These are phyloP conservation scores for Verticillium tricorpus DNA, from an alignment of 2,329 filamentous ascomycete genomes.

Conservation along the genomic window DNA sequence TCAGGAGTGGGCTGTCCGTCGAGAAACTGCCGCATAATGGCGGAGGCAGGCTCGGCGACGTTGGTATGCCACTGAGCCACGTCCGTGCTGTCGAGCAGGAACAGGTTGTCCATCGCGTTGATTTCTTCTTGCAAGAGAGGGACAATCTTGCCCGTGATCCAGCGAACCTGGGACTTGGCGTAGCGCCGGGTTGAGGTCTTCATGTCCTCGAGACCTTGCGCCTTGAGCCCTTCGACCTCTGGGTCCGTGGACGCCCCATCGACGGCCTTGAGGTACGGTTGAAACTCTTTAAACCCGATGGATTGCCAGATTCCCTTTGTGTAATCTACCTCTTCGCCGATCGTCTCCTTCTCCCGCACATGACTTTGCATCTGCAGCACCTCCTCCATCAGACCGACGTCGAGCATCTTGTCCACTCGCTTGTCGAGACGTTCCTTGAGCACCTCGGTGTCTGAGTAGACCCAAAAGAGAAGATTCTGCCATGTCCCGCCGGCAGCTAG, in stretches of 20 bases:
- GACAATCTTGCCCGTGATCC: slow-evolving; percentile 81
- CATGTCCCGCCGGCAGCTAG: slow-evolving; percentile 25
- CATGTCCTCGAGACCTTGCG: slow-evolving; percentile 64
- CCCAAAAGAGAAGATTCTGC: slow-evolving; percentile 76
- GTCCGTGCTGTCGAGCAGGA: slow-evolving; percentile 77
- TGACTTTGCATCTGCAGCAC: slow-evolving; percentile 40
- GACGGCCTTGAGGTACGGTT: slow-evolving; percentile 58
- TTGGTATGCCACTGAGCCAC: slow-evolving; percentile 52
- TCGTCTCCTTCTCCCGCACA: slow-evolving; percentile 24
- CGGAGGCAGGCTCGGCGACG: slow-evolving; percentile 62
- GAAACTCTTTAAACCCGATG: slow-evolving; percentile 92
- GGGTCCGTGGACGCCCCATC: slow-evolving; percentile 17
- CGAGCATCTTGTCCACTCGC: slow-evolving; percentile 81
- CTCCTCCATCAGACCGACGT: slow-evolving; percentile 46
- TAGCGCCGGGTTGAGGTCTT: slow-evolving; percentile 85
- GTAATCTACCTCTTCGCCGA: slow-evolving; percentile 59
- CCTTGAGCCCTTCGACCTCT: slow-evolving; percentile 51
- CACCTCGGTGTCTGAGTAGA: slow-evolving; percentile 66
- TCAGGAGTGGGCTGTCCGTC: slow-evolving; percentile 45
- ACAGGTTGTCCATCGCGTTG: slow-evolving; percentile 55
- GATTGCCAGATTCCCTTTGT: slow-evolving; percentile 91
- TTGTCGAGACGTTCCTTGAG: slow-evolving; percentile 68
- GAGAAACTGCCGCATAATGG: slow-evolving; percentile 62
- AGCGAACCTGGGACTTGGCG: slow-evolving; percentile 76
- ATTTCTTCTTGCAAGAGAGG: slow-evolving; percentile 57